Conservation (phyloP, 768 basidiomycete genomes). For the Phanerodontia chrysosporium region DNA sequence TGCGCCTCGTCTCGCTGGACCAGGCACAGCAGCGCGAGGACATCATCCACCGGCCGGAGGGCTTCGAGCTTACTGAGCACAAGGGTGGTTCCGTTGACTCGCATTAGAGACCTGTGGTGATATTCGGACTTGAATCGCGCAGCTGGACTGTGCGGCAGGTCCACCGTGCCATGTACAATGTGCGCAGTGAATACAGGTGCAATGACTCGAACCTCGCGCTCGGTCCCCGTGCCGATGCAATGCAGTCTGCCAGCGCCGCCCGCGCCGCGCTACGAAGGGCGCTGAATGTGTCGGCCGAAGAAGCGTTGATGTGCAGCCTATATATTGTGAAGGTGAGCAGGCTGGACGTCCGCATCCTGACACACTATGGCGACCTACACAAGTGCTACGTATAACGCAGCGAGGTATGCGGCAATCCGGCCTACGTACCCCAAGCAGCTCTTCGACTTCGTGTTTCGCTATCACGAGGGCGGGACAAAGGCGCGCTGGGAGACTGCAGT, state of each 20-base stretch:
- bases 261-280: background rate
- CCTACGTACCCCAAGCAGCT: constrained; percentile 70
- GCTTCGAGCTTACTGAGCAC: constrained; percentile 11
- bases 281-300: background rate
- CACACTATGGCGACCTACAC: constrained; percentile 69
- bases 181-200: too few species aligned
- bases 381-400: constrained; percentile 63
- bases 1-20: constrained; percentile 7
- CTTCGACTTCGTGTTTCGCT: constrained; percentile 58
- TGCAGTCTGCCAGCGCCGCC: background rate
- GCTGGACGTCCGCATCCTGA: background rate
- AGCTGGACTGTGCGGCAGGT: background rate
- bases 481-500: constrained; percentile 54
- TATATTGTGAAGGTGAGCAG: background rate
- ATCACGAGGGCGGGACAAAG: constrained; percentile 38
- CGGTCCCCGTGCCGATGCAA: too few species aligned
- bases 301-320: background rate
- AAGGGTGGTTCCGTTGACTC: background rate
- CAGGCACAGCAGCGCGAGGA: constrained; percentile 7
- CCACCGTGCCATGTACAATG: background rate
- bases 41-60: constrained; percentile 9
- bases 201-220: background rate
- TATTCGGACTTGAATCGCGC: background rate
- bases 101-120: background rate
- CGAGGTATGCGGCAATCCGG: constrained; percentile 60